These are phyloP conservation scores for Boletus tomentosulus DNA, from an alignment of 768 basidiomycete species.

Conservation along the genomic window DNA sequence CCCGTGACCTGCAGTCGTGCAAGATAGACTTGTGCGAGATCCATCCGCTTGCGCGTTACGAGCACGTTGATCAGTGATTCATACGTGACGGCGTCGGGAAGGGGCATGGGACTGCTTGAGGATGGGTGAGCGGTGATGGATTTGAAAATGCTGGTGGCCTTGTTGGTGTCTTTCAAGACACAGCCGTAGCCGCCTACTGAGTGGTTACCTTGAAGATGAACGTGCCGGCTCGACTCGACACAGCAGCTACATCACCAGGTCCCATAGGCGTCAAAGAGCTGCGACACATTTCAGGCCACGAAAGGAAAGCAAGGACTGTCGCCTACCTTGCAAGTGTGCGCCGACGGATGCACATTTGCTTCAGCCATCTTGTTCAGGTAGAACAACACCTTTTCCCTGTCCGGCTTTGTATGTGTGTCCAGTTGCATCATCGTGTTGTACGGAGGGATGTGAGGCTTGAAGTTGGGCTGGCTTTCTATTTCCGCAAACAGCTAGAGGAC, in stretches of 20 bases:
- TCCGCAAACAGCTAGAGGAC: no score
- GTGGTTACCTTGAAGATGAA: constrained; percentile 48
- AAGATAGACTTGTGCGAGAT: constrained; percentile 71
- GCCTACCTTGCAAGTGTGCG: constrained; percentile 92
- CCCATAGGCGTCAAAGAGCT: constrained; percentile 90
- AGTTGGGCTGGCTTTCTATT: no score
- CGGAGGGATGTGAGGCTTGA: no score
- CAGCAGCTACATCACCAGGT: constrained; percentile 66
- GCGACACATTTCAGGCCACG: neutral
- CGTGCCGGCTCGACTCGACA: constrained; percentile 35
- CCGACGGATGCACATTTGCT: constrained; percentile 74
- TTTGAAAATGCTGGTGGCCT: constrained; percentile 74
- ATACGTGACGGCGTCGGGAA: constrained; percentile 81
- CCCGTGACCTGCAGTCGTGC: constrained; percentile 57
- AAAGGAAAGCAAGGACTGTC: neutral
- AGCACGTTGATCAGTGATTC: constrained; percentile 89
- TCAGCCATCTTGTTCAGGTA: no score
- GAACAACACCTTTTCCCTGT: no score
- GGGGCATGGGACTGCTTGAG: constrained; percentile 19
- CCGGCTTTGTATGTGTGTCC: no score
- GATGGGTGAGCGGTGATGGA: constrained; percentile 57
- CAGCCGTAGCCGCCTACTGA: constrained; percentile 86
- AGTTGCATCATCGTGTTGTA: no score
- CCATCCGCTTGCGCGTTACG: constrained; percentile 71
- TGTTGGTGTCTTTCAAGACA: constrained; percentile 68